phyloP scores from a whole-genome alignment of 257 asterid species.

The Eucommia ulmoides region DNA sequence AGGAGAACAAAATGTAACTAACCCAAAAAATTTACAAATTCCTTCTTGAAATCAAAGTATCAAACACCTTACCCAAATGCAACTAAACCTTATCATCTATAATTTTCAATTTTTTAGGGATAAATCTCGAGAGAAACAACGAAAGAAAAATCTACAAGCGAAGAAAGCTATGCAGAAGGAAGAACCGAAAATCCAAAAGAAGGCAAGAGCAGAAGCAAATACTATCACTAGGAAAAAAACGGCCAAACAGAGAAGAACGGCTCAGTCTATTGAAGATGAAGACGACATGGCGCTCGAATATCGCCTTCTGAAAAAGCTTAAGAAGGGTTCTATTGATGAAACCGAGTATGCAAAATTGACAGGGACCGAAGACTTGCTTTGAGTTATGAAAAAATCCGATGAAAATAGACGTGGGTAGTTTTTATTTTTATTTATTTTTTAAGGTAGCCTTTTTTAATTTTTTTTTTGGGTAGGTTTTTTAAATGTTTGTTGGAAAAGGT shows the following conservation, averaged over 20 bases:
- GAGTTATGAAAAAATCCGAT: slow-evolving; percentile 6
- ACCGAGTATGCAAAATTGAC: slow-evolving; percentile 65
- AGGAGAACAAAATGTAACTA: too few species aligned
- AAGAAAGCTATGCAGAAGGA: slow-evolving; percentile 45
- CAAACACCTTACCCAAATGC: not conserved
- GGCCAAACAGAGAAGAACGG: slow-evolving; percentile 80
- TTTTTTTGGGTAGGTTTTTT: too few species aligned
- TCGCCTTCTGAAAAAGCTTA: slow-evolving; percentile 66
- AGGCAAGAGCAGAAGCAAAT: slow-evolving; percentile 19
- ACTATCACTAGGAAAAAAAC: slow-evolving; percentile 55
- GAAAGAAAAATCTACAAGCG: slow-evolving; percentile 60
- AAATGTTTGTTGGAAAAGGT: too few species aligned
- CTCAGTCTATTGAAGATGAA: slow-evolving; percentile 70
- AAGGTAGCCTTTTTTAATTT: too few species aligned
- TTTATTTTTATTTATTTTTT: too few species aligned
- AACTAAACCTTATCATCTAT: not conserved
- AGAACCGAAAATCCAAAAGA: slow-evolving; percentile 26
- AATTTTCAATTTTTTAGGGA: slow-evolving; percentile 37
- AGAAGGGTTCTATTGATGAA: slow-evolving; percentile 61
- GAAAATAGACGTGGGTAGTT: too few species aligned
- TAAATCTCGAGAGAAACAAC: slow-evolving; percentile 73
- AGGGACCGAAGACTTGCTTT: slow-evolving; percentile 65
- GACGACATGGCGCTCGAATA: slow-evolving; percentile 69
- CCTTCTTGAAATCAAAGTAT: too few species aligned
- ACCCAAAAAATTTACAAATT: too few species aligned